Base-by-base conservation (phyloP, 1,284 basidiomycete species). In the Pseudozyma pruni region DNA sequence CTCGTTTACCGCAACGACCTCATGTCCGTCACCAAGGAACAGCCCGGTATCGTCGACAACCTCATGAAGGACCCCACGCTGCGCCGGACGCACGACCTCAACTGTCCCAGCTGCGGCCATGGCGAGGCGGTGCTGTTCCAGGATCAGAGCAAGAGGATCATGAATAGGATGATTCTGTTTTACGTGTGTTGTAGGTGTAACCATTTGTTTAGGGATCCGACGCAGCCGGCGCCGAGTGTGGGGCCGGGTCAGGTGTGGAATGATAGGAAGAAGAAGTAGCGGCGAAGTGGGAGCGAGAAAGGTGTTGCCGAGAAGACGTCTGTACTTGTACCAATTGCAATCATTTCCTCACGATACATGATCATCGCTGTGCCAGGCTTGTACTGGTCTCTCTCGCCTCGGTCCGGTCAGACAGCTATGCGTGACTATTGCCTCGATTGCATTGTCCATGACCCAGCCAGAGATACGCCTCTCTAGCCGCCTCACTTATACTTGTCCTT, bases 1-100 rank as follows among this genome's bases (percentile, higher is more conserved):
- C 90, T 91, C 74, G 94, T 98, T 10, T 98, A 95, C 83, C 86
- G 90, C 78, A 96, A 98, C 70, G 95, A 98, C 85, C 84, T 98
- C 84, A 85, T 97, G 80, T 95, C 92, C 0, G 90, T 95, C 23
- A 93, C 79, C 90, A 75, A 94, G 93, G 84, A 95, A 94, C 84
- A 92, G 94, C 85, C 92, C 4, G 95, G 95, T 48, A 90, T 97
- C 27, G 94, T 92, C 2, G 89, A 89, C 31, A 93, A 96, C 83
- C 85, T 98, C 10, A 91, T 91, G 54, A 87, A 90, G 38, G 95
- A 98, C 81, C 91, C 94, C 13, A 97, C 95, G 10, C 85, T 98
- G 82, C 53, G 72, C 1, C 51, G 80, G 19, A 80, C 73, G 17
- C 62, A 74, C 23, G 79, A 82, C 31, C 50, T 78, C 14, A 60